Evolutionary conservation across 140 eudicot genomes (phyloP), one percentile per base, ranked within the genome.

Genomic region (Eryngium alpinum): DNA sequence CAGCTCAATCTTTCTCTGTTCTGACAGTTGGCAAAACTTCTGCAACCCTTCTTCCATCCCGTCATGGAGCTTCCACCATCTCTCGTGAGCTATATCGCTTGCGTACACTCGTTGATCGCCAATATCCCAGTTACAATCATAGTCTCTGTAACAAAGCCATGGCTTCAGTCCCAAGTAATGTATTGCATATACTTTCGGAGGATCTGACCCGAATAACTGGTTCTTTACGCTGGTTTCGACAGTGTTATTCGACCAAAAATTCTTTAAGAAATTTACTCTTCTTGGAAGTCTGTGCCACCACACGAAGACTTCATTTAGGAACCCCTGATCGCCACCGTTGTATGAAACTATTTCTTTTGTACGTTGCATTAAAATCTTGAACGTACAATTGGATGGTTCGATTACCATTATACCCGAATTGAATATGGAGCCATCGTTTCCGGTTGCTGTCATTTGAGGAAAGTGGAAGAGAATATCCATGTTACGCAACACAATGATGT

Each of bases 261-360:
- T 88, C 90, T 92, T 95, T 83, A 93, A 28, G 27, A 91, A 93
- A 63, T 95, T 95, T 0, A 95, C 91, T 59, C 95, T 73, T 70
- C 97, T 85, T 0, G 99, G 97, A 50, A 93, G 81, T 50, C 99
- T 80, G 56, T 96, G 99, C 99, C 99, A 96, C 87, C 96, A 93
- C n/a, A 89, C 91, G 27, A 93, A 93, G 1, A 96, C 83, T 86
- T 96, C 99, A 65, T 96, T 96, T 0, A 96, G 59, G 75, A 93
- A 96, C 27, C 99, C 99, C 82, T 96, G 99, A 77, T 96, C 99
- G 0, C 99, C 99, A 0, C 98, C 99, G 21, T 96, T 96, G 83
- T 93, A 93, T 0, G 99, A 96, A 0, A 86, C 59, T 3, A 96
- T 85, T 28, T 86, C 90, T 5, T 82, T 38, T 0, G 84, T 73